A percentile compares a stretch with the other conserved stretches of the same genome.
These are phyloP conservation scores for Monilinia laxa DNA, from an alignment of 2,329 filamentous ascomycete genomes.

Conservation along the genomic window DNA sequence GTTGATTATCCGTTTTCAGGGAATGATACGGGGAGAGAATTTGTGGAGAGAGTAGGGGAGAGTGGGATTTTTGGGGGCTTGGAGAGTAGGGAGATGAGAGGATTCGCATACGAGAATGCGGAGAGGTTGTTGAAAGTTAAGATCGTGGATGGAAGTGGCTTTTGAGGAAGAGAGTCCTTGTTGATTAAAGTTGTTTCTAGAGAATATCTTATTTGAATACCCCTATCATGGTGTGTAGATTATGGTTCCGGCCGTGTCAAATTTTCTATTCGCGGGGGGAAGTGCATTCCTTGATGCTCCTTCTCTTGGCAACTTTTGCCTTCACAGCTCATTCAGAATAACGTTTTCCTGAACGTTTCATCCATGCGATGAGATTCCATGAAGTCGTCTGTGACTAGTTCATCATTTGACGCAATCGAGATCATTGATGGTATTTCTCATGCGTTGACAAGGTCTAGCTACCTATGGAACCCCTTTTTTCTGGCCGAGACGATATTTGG, in stretches of 20 bases:
- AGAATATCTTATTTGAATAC: too few relatives aligned
- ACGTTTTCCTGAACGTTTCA: neutral
- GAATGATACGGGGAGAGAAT: constrained; percentile 50
- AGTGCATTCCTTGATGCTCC: neutral
- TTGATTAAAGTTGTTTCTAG: too few relatives aligned
- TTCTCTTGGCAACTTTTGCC: neutral
- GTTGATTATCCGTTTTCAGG: constrained; percentile 57
- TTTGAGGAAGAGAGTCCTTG: neutral
- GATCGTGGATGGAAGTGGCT: neutral
- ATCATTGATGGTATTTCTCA: neutral
- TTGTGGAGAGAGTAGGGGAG: constrained; percentile 49
- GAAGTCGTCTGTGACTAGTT: neutral
- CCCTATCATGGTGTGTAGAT: too few relatives aligned
- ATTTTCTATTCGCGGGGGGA: too few relatives aligned
- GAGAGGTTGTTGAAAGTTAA: constrained; percentile 46
- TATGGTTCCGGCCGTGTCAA: too few relatives aligned
- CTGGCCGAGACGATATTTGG: neutral
- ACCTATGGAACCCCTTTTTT: neutral
- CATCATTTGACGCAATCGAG: neutral
- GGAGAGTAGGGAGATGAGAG: constrained; percentile 47
- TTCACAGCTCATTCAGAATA: too few relatives aligned
- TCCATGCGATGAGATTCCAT: neutral
- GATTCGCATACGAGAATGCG: constrained; percentile 52
- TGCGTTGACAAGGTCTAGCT: neutral
- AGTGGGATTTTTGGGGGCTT: constrained; percentile 49